Base-by-base conservation (phyloP, 768 basidiomycete species). In the Kwoniella europaea region DNA sequence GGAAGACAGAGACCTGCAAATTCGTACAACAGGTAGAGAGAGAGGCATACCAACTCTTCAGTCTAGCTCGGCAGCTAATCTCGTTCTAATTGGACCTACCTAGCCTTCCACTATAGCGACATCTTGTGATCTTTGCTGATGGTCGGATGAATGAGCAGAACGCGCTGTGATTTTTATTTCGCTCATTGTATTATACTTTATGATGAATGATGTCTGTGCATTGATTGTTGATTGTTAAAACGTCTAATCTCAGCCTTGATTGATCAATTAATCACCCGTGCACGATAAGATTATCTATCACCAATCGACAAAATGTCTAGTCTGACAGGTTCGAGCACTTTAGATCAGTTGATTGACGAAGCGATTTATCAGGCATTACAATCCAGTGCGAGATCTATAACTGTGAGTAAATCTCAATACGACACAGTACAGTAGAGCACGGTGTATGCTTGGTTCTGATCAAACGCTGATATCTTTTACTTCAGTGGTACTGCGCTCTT, bases 301-400 rank as follows among this genome's bases (percentile, higher is more conserved):
- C 16, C 46, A 50, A 13, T 15, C 18, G 13, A 3, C 46, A 50
- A 50, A 13, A 50, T 50, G 46, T 13, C 12, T 18, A 10, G 46
- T 50, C 46, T 50, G 46, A 50, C 46, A 50, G 18, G 20, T n/a
- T 18, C 62, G 62, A 41, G 43, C 20, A 63, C 62, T 12, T 9
- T 46, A 22, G 20, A 63, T 15, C 43, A 63, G 46, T 46, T 63
- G 44, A 46, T 46, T 46, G 53, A 67, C 44, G 53, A 54, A n/a
- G 66, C 66, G 22, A 67, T 67, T 7, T 67, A 46, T 44, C 22
- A 42, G 4, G 66, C 66, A 1, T 58, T 67, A 13, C 66, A 67
- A 18, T 56, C 56, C 24, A 58, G 24, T 55, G 43, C 66, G 18
- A 67, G 27, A 9, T 1, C 22, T 12, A 10, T 67, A 15, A 67